Percentiles rank a stretch among this genome's conserved stretches.
Conservation (phyloP, 768 basidiomycete genomes). For the Boletus rubroflammeus region DNA sequence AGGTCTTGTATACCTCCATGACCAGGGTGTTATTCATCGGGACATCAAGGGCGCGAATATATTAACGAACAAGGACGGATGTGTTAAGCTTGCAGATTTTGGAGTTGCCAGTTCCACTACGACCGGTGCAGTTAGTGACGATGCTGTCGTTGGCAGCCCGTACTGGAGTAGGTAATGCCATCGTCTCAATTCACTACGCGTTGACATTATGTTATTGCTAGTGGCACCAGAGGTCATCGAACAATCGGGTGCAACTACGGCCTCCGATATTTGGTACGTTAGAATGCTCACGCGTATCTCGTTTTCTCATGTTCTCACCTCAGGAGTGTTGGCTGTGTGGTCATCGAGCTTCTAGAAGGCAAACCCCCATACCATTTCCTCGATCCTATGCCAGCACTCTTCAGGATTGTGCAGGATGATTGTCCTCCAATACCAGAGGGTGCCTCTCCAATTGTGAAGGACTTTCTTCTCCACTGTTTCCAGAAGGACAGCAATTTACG, state of each 20-base stretch:
- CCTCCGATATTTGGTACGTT: constrained; percentile 89
- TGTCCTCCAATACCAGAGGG: constrained; percentile 95
- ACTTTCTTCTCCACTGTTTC: constrained; percentile 96
- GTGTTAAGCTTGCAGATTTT: constrained; percentile 98
- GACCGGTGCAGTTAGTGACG: constrained; percentile 72
- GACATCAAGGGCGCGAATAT: constrained; percentile 99
- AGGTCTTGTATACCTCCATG: constrained; percentile 94
- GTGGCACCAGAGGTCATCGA: constrained; percentile 99
- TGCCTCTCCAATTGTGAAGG: constrained; percentile 90
- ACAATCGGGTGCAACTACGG: constrained; percentile 93
- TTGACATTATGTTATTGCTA: constrained; percentile 27
- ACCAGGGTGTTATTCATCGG: constrained; percentile 98
- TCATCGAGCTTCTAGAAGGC: constrained; percentile 86
- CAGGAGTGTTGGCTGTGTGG: constrained; percentile 92
- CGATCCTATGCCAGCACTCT: constrained; percentile 97
- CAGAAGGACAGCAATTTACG: constrained; percentile 97
- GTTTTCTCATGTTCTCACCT: constrained; percentile 1
- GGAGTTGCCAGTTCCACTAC: constrained; percentile 86
- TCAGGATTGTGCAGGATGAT: constrained; percentile 98
- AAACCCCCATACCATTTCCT: constrained; percentile 95
- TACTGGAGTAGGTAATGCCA: constrained; percentile 82
- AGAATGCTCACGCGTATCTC: not conserved
- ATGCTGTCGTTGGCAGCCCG: constrained; percentile 94
- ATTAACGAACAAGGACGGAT: constrained; percentile 96
- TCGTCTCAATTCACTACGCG: not conserved